These are phyloP conservation scores for Talaromyces sp. DNA, from an alignment of 2,329 filamentous ascomycete genomes.

Conservation along the genomic window DNA sequence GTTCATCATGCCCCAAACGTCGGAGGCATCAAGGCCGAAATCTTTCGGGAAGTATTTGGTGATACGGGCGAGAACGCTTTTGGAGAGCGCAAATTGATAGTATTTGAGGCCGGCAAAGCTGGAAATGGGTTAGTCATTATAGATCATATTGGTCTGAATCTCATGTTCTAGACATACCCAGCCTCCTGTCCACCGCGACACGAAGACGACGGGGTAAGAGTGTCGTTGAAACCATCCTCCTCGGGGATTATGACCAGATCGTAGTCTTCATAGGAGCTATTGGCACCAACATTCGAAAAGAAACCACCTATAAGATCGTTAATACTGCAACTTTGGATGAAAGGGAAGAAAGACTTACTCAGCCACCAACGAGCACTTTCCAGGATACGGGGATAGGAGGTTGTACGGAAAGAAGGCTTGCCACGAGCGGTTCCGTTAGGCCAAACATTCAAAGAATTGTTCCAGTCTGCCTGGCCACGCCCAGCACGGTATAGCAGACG, in stretches of 20 bases:
- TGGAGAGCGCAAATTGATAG: constrained; percentile 53
- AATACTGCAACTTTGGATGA: constrained; percentile 3
- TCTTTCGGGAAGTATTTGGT: constrained; percentile 51
- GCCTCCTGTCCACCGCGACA: constrained; percentile 50
- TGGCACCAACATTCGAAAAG: constrained; percentile 29
- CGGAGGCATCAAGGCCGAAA: constrained; percentile 53
- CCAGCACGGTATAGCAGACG: constrained; percentile 56
- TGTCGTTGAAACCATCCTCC: constrained; percentile 56
- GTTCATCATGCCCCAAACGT: constrained; percentile 56
- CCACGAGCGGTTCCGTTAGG: constrained; percentile 52
- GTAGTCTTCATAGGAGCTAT: constrained; percentile 31
- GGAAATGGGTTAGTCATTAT: constrained; percentile 32
- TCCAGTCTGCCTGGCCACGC: constrained; percentile 50
- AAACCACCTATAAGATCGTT: constrained; percentile 19
- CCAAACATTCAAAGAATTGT: constrained; percentile 43
- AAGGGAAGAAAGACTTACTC: constrained; percentile 33
- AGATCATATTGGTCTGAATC: constrained; percentile 6
- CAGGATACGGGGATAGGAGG: constrained; percentile 56
- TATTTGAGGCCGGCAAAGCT: constrained; percentile 31
- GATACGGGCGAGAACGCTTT: constrained; percentile 49
- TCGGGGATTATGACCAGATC: constrained; percentile 57
- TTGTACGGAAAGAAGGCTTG: constrained; percentile 58
- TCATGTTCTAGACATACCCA: constrained; percentile 42
- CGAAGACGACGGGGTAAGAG: constrained; percentile 56
- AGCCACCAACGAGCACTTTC: constrained; percentile 52